Evolutionary conservation across 495 filamentous ascomycete species (phyloP).

Genomic region (Hapsidospora chrysogenum): DNA sequence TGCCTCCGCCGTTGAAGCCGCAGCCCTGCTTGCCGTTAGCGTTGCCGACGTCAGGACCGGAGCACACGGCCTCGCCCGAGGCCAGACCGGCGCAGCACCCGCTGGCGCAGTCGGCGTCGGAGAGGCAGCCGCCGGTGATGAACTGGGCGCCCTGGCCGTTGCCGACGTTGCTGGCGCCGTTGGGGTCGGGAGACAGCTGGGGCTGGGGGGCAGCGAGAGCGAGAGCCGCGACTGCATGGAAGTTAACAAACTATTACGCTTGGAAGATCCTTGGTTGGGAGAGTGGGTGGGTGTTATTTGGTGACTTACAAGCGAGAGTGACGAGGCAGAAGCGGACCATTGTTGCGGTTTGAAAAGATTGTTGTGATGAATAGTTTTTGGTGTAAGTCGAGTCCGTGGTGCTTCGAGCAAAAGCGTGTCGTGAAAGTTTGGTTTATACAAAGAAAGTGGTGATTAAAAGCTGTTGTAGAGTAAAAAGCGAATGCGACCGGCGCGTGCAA

Average conservation of each 20-base stretch:
- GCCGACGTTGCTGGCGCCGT: slow-evolving; percentile 19
- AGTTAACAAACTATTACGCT: neutral
- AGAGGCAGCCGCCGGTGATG: slow-evolving; percentile 25
- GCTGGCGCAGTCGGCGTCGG: slow-evolving; percentile 20
- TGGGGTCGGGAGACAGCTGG: slow-evolving; percentile 9
- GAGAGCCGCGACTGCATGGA: slow-evolving; percentile 1
- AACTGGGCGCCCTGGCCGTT: slow-evolving; percentile 16
- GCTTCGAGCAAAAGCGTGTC: too few relatives aligned
- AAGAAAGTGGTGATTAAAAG: slow-evolving; percentile 1
- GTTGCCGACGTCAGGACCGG: slow-evolving; percentile 18
- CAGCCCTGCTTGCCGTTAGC: slow-evolving; percentile 30
- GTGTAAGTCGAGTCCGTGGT: neutral
- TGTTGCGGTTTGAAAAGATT: slow-evolving; percentile 2
- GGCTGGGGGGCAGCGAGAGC: slow-evolving; percentile 5
- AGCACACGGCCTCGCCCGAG: slow-evolving; percentile 11
- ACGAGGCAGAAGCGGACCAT: slow-evolving; percentile 7
- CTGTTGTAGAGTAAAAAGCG: too few relatives aligned
- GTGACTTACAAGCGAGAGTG: slow-evolving; percentile 5
- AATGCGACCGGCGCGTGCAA: too few relatives aligned
- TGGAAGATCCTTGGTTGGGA: neutral
- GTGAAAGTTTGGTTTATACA: too few relatives aligned
- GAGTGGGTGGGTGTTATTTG: neutral
- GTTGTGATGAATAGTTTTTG: neutral
- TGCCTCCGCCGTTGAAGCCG: slow-evolving; percentile 13
- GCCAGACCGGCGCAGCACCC: slow-evolving; percentile 23